Conservation (phyloP, 1,139 yeast species). For the Blastobotrys serpentis region DNA sequence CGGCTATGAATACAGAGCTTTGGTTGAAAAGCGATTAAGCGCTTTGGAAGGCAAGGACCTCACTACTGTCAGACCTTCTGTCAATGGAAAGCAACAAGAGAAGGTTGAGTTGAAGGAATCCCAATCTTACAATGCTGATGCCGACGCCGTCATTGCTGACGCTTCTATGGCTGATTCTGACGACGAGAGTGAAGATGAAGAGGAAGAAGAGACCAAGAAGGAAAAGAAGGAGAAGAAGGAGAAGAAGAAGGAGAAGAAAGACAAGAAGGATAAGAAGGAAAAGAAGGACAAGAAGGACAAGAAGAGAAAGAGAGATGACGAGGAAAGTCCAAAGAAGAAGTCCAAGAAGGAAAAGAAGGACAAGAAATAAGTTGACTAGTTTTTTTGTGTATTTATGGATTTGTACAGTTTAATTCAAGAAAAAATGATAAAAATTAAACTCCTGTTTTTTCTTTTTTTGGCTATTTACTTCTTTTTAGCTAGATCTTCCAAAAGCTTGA, state of each 20-base stretch:
- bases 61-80: slow-evolving; percentile 35
- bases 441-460: too few relatives aligned
- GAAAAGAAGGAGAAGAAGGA: slow-evolving; percentile 40
- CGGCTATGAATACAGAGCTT: slow-evolving; percentile 88
- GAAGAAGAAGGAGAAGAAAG: slow-evolving; percentile 44
- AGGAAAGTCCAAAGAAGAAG: slow-evolving; percentile 37
- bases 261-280: slow-evolving; percentile 38
- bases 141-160: slow-evolving; percentile 57
- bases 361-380: too few relatives aligned
- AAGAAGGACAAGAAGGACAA: slow-evolving; percentile 30
- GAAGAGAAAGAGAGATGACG: too few relatives aligned
- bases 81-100: slow-evolving; percentile 44
- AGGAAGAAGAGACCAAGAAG: slow-evolving; percentile 36
- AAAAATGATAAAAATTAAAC: background rate
- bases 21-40: slow-evolving; percentile 95
- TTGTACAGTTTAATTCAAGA: slow-evolving; percentile 4
- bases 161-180: slow-evolving; percentile 48
- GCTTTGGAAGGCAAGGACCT: slow-evolving; percentile 93
- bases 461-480: slow-evolving; percentile 16
- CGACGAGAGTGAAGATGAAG: slow-evolving; percentile 32
- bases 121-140: slow-evolving; percentile 94
- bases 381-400: background rate
- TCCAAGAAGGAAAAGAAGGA: slow-evolving; percentile 36
- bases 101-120: slow-evolving; percentile 87
- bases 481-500: slow-evolving; percentile 35